phyloP scores from a whole-genome alignment of 495 filamentous ascomycete species.

The Apodospora peruviana region DNA sequence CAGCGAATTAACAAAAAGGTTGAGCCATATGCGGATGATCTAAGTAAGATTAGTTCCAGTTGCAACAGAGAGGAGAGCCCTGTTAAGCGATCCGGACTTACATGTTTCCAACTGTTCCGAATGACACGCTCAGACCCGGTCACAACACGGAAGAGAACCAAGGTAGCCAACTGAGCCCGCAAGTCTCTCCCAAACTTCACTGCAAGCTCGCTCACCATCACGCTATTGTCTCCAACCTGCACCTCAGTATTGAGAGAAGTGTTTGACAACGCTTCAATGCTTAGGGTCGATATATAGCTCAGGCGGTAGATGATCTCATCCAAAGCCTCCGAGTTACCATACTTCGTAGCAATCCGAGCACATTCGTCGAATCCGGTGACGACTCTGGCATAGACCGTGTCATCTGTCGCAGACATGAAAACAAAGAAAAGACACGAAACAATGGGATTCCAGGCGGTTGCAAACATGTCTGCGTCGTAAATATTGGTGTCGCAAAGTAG shows the following conservation, averaged over 20 bases:
- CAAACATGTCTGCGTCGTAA: conserved; percentile 96
- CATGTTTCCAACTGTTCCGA: conserved; percentile 73
- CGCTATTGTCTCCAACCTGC: conserved; percentile 81
- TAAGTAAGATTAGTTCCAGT: conserved; percentile 32
- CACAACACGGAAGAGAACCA: conserved; percentile 88
- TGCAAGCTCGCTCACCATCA: conserved; percentile 98
- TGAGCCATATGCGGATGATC: conserved; percentile 87
- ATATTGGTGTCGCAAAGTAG: conserved; percentile 85
- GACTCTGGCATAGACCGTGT: conserved; percentile 90
- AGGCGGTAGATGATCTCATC: conserved; percentile 89
- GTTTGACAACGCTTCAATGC: conserved; percentile 66
- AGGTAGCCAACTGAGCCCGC: conserved; percentile 85
- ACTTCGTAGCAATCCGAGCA: conserved; percentile 84
- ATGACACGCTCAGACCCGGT: conserved; percentile 75
- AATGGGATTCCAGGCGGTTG: conserved; percentile 90
- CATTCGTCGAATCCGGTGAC: conserved; percentile 95
- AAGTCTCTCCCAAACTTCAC: conserved; percentile 95
- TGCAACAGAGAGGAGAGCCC: not conserved
- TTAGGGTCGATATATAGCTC: conserved; percentile 81
- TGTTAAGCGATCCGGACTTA: conserved; percentile 37
- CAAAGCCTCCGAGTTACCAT: conserved; percentile 76
- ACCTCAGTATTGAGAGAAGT: conserved; percentile 94
- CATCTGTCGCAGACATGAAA: conserved; percentile 97
- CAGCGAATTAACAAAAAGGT: conserved; percentile 93
- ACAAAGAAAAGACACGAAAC: conserved; percentile 94